Percentiles rank a stretch among this genome's conserved stretches.
phyloP scores from a whole-genome alignment of 495 filamentous ascomycete genomes.

The Penicillium flavigenum region DNA sequence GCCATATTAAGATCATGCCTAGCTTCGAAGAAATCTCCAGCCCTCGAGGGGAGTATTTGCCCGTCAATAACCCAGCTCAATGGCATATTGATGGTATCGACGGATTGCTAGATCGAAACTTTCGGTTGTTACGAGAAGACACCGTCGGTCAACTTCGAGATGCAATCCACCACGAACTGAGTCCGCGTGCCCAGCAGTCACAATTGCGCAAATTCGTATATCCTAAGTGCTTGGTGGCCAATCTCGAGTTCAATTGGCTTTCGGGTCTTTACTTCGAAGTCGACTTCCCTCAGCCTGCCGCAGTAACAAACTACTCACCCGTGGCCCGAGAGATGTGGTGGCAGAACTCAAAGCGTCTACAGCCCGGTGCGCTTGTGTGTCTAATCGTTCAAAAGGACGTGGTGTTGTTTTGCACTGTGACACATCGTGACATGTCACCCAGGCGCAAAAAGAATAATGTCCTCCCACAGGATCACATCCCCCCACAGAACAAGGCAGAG shows the following conservation, averaged over 20 bases:
- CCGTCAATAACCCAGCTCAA: slow-evolving; percentile 49
- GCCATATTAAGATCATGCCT: slow-evolving; percentile 63
- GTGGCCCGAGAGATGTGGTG: slow-evolving; percentile 59
- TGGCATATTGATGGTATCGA: slow-evolving; percentile 58
- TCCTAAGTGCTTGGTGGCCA: slow-evolving; percentile 31
- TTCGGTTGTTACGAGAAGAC: slow-evolving; percentile 46
- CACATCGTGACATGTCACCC: slow-evolving; percentile 2
- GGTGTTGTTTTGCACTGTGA: slow-evolving; percentile 2
- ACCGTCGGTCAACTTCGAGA: slow-evolving; percentile 43
- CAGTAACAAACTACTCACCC: slow-evolving; percentile 26
- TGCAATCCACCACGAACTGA: slow-evolving; percentile 21
- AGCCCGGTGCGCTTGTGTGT: slow-evolving; percentile 58
- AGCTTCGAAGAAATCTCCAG: slow-evolving; percentile 60
- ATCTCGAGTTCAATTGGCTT: slow-evolving; percentile 43
- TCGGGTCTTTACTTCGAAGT: slow-evolving; percentile 56
- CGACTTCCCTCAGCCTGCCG: slow-evolving; percentile 55
- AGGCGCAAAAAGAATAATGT: not conserved
- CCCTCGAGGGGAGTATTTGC: slow-evolving; percentile 57
- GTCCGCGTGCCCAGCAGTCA: slow-evolving; percentile 1
- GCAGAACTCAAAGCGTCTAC: slow-evolving; percentile 55
- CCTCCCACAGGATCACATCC: not conserved
- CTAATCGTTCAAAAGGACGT: slow-evolving; percentile 35
- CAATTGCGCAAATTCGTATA: slow-evolving; percentile 41
- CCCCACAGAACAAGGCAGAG: not conserved
- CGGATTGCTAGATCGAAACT: slow-evolving; percentile 67